A percentile compares a stretch with the other conserved stretches of the same genome.
Conservation (phyloP, 768 basidiomycete genomes). For the Tephrocybe sp. region DNA sequence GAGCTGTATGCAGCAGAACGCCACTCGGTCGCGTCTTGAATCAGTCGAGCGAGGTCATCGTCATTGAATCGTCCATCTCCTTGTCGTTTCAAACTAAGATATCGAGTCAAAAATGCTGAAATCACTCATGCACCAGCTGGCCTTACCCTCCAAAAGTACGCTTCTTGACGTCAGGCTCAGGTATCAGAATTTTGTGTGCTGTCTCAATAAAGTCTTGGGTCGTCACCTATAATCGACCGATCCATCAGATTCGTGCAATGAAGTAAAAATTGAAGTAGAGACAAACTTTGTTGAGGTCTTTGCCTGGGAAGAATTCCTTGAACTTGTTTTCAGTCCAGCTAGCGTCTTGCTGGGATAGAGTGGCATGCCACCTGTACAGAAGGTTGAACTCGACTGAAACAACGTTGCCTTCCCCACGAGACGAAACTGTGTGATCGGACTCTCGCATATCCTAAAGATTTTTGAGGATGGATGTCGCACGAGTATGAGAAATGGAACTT, state of each 20-base stretch:
- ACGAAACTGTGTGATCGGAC: slow-evolving; percentile 47
- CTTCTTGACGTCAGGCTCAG: slow-evolving; percentile 34
- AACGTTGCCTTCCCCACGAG: slow-evolving; percentile 73
- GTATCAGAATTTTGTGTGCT: slow-evolving; percentile 28
- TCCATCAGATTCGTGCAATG: neutral
- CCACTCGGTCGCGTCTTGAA: slow-evolving; percentile 60
- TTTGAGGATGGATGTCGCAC: neutral
- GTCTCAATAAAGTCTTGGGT: slow-evolving; percentile 37
- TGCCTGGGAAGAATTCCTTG: slow-evolving; percentile 37
- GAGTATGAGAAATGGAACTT: slow-evolving; percentile 8
- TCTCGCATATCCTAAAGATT: slow-evolving; percentile 49
- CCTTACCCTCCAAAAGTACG: slow-evolving; percentile 59
- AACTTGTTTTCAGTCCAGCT: slow-evolving; percentile 56
- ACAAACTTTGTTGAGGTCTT: slow-evolving; percentile 40
- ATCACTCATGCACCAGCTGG: too few relatives aligned
- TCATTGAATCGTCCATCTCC: slow-evolving; percentile 60
- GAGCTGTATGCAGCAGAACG: slow-evolving; percentile 67
- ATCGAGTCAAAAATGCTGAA: neutral
- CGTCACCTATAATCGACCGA: slow-evolving; percentile 26
- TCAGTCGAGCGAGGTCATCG: slow-evolving; percentile 57
- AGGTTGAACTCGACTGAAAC: slow-evolving; percentile 77
- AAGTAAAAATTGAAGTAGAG: too few relatives aligned
- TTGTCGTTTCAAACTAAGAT: slow-evolving; percentile 47
- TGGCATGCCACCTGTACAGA: slow-evolving; percentile 66
- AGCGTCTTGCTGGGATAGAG: slow-evolving; percentile 53